Evolutionary conservation across 352 stramenopile species (phyloP), one percentile per base, ranked within the genome.

Genomic region (Globisporangium megalacanthum): DNA sequence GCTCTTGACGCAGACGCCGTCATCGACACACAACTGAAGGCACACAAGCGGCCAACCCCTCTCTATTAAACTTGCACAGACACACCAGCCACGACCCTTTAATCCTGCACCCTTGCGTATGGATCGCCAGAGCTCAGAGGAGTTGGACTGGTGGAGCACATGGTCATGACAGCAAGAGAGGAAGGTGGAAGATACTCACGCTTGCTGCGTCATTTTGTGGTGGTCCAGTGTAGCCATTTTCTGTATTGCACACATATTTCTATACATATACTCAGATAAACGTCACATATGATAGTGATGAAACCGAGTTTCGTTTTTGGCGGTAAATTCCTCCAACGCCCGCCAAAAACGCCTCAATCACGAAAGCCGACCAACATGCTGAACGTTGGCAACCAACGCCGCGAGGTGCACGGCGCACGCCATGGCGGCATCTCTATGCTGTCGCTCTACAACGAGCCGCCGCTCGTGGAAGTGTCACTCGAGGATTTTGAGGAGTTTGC

Each of bases 401-500:
- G 73, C 14, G 79, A 86, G 58, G 54, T 68, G 55, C 71, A 83
- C 49, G 68, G 68, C 29, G 65, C 68, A 44, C 74, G 75, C 49
- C 64, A 65, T 39, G 62, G 73, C 46, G 68, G 69, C 20, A 53
- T 75, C 35, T 82, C 80, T 48, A 92, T 89, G 72, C 73, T 97
- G 54, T 95, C 85, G 52, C 85, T 99, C 68, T 99, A 99, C 71
- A 84, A 89, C 17, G 82, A 97, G 51, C 80, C 95, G 55, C 97
- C 96, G 19, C 72, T 86, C 45, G 83, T 97, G 13, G 96, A 99
- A 72, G 81, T 99, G 45, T 98, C 88, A 62, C 72, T 99, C 37
- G 96, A 99, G 67, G 92, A 99, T 65, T 99, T 99, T 83, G 97
- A 99, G 72, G 83, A 97, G 51, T 98, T 97, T 70, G 95, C 97